phyloP scores from a whole-genome alignment of 257 asterid species.

The Cynanchum wilfordii region DNA sequence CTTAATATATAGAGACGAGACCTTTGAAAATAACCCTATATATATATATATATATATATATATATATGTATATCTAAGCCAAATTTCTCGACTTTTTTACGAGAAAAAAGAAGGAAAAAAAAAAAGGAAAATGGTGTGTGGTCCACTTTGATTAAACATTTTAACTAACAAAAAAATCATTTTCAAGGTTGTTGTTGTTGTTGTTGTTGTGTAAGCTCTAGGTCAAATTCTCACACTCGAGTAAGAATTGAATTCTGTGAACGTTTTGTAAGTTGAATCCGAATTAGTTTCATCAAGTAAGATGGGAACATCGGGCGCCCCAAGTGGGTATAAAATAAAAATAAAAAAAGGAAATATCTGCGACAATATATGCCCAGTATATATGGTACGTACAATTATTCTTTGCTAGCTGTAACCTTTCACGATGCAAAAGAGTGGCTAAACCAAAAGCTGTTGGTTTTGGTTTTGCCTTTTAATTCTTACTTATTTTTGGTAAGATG shows the following conservation, averaged over 20 bases:
- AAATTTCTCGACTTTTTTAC: not conserved
- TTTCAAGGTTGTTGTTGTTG: not conserved
- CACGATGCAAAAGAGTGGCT: not conserved
- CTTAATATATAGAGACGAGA: not conserved
- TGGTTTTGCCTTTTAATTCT: too few relatives aligned
- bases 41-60: not conserved
- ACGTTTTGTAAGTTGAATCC: too few relatives aligned
- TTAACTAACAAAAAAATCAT: slow-evolving; percentile 8
- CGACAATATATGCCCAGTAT: not conserved
- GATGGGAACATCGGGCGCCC: too few relatives aligned
- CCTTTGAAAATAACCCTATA: slow-evolving; percentile 15
- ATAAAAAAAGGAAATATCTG: too few relatives aligned
- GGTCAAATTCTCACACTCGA: too few relatives aligned
- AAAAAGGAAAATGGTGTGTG: too few relatives aligned
- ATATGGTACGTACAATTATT: not conserved
- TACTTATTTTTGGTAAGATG: not conserved
- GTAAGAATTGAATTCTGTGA: too few relatives aligned
- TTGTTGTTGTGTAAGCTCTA: too few relatives aligned
- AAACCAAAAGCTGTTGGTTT: not conserved
- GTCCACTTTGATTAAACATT: slow-evolving; percentile 18
- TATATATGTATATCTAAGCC: not conserved
- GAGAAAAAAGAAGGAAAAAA: too few relatives aligned
- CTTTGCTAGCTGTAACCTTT: not conserved
- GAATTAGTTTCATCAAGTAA: too few relatives aligned
- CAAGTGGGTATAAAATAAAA: too few relatives aligned